Evolutionary conservation across 2,329 filamentous ascomycete species (phyloP).

Genomic region (Zasmidium cellare): DNA sequence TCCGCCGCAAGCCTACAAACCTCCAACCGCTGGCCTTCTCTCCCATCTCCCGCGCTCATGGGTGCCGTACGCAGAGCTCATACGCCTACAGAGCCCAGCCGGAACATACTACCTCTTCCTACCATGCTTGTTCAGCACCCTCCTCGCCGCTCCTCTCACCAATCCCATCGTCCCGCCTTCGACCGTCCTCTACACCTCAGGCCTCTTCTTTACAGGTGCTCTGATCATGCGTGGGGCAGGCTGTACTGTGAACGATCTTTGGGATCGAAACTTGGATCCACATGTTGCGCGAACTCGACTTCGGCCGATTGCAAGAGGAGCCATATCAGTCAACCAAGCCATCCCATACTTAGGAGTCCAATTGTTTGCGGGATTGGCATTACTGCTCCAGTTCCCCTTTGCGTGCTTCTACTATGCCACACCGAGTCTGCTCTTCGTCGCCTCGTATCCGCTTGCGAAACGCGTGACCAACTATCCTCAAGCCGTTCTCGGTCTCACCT

Average conservation of each 20-base stretch:
- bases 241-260: conserved; percentile 87
- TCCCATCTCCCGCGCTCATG: conserved; percentile 67
- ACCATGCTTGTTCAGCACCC: conserved; percentile 80
- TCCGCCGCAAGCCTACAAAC: conserved; percentile 50
- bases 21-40: conserved; percentile 70
- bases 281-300: conserved; percentile 74
- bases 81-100: conserved; percentile 76
- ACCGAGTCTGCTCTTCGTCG: conserved; percentile 72
- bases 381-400: conserved; percentile 74
- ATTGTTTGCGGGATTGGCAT: conserved; percentile 68
- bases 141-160: conserved; percentile 72
- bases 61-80: conserved; percentile 79
- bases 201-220: conserved; percentile 73
- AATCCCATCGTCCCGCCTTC: conserved; percentile 60
- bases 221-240: conserved; percentile 85
- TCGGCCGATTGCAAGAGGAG: conserved; percentile 77
- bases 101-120: conserved; percentile 86
- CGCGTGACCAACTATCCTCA: conserved; percentile 86
- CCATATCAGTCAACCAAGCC: conserved; percentile 70
- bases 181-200: conserved; percentile 63
- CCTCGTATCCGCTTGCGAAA: conserved; percentile 79
- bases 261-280: conserved; percentile 84
- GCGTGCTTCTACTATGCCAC: conserved; percentile 75
- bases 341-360: conserved; percentile 74
- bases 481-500: conserved; percentile 77